A percentile compares a stretch with the other conserved stretches of the same genome.
These are phyloP conservation scores for Nyctanthes arbortristis DNA, from an alignment of 257 asterid genomes.

Conservation along the genomic window DNA sequence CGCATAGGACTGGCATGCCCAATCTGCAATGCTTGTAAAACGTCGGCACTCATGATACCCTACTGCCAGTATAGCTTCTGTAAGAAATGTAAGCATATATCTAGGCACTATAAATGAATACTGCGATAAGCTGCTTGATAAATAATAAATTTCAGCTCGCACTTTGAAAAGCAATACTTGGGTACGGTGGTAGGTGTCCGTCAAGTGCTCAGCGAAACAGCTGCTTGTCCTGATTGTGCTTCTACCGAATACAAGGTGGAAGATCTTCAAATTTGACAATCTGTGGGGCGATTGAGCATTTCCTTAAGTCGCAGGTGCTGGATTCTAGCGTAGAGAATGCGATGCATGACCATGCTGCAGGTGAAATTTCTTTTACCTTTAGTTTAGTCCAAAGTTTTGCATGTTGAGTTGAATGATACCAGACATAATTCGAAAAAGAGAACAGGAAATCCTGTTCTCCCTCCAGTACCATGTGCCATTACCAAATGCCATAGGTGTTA, in stretches of 20 bases:
- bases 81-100: slow-evolving; percentile 74
- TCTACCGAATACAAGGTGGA: slow-evolving; percentile 60
- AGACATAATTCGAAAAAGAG: not conserved
- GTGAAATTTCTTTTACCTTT: slow-evolving; percentile 31
- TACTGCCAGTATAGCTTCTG: slow-evolving; percentile 98
- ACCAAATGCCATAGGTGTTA: not conserved
- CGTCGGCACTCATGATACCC: slow-evolving; percentile 92
- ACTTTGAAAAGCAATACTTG: not conserved
- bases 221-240: slow-evolving; percentile 77
- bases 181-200: slow-evolving; percentile 58
- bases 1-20: slow-evolving; percentile 56
- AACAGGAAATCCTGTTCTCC: not conserved
- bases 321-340: slow-evolving; percentile 46
- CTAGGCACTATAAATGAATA: not conserved
- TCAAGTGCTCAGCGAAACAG: slow-evolving; percentile 56
- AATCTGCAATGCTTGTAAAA: slow-evolving; percentile 65
- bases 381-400: slow-evolving; percentile 12
- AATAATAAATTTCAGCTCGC: not conserved
- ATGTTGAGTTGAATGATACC: not conserved
- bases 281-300: slow-evolving; percentile 68
- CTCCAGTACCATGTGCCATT: too few species aligned
- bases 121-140: not conserved
- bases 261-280: slow-evolving; percentile 78
- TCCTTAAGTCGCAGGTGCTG: slow-evolving; percentile 60
- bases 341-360: slow-evolving; percentile 66